A percentile compares a stretch with the other conserved stretches of the same genome.
phyloP scores from a whole-genome alignment of 345 rosid species.

The Gossypium herbaceum region DNA sequence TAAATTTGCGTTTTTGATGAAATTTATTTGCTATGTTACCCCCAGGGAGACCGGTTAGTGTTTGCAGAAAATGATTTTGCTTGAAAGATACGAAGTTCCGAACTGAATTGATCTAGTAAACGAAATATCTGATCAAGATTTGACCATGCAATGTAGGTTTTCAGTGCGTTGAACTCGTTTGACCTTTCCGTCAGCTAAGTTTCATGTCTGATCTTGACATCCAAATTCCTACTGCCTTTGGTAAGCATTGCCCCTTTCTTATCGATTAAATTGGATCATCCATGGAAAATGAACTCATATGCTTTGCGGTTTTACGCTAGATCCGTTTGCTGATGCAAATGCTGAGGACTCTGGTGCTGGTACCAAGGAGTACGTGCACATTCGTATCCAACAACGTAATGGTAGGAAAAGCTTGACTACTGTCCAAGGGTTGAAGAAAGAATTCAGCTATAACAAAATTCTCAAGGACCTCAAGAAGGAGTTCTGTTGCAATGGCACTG shows the following conservation, averaged over 20 bases:
- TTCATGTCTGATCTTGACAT: slow-evolving; percentile 65
- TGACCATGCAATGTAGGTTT: neutral
- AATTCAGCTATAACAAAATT: slow-evolving; percentile 80
- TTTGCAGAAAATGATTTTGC: neutral
- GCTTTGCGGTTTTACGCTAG: slow-evolving; percentile 18
- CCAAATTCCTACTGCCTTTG: slow-evolving; percentile 66
- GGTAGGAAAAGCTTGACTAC: slow-evolving; percentile 84
- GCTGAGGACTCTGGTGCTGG: slow-evolving; percentile 82
- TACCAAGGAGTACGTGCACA: slow-evolving; percentile 62
- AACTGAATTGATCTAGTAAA: neutral
- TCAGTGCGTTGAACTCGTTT: neutral
- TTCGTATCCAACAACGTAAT: slow-evolving; percentile 72
- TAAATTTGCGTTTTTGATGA: neutral
- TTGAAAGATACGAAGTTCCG: neutral
- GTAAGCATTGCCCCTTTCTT: slow-evolving; percentile 27
- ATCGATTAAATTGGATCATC: neutral
- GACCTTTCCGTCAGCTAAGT: slow-evolving; percentile 4
- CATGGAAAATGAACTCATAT: neutral
- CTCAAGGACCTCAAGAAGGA: slow-evolving; percentile 89
- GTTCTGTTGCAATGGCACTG: slow-evolving; percentile 74
- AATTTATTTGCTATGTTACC: neutral
- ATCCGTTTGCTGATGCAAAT: slow-evolving; percentile 76
- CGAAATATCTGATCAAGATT: neutral
- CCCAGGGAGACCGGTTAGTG: too few relatives aligned
- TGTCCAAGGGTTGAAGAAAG: slow-evolving; percentile 83